Conservation (phyloP, 257 asterid species). For the Echites panduratus region DNA sequence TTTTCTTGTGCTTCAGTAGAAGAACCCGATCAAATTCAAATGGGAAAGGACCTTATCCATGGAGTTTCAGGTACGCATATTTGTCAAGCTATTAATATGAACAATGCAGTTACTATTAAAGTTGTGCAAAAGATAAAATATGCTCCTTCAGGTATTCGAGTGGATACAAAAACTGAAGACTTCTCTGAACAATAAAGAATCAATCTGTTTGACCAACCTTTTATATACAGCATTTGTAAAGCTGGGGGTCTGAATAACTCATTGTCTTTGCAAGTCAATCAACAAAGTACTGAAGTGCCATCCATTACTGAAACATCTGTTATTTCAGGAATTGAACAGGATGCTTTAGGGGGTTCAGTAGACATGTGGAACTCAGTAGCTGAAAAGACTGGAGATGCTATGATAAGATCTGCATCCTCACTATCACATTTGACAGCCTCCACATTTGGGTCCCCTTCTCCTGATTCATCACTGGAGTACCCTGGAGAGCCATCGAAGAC, state of each 20-base stretch:
- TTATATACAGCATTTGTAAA: background rate
- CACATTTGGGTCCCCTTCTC: background rate
- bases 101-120: background rate
- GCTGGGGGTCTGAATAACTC: background rate
- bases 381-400: conserved; percentile 2
- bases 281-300: background rate
- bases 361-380: background rate
- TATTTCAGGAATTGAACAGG: background rate
- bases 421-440: background rate
- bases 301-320: background rate
- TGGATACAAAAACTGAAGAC: background rate
- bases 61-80: background rate
- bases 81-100: background rate
- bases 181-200: background rate
- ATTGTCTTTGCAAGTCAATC: conserved; percentile 2
- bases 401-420: background rate
- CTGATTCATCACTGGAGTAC: background rate
- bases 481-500: background rate
- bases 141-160: background rate
- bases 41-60: conserved; percentile 1
- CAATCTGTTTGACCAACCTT: conserved; percentile 10
- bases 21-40: conserved; percentile 1
- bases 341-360: background rate
- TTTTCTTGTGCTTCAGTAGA: conserved; percentile 1
- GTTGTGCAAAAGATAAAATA: background rate